Evolutionary conservation across 2,329 filamentous ascomycete genomes (phyloP), one percentile per base, ranked within the genome.

Genomic region (Colletotrichum musicola): DNA sequence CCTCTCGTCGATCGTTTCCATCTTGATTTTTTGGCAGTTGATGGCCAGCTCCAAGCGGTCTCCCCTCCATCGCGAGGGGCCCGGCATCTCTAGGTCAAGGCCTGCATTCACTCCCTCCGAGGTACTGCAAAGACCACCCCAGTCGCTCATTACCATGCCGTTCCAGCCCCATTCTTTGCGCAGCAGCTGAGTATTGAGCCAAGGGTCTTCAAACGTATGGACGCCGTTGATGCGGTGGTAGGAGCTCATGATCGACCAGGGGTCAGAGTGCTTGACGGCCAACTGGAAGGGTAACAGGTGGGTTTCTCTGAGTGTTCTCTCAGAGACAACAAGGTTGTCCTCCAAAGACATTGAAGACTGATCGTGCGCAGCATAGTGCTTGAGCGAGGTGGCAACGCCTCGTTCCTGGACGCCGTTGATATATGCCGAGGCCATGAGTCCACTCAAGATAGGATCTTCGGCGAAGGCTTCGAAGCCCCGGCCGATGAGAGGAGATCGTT

Each of bases 401-500:
- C 72, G 75, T 4, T 74, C 74, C 57, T 81, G 76, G 18, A 81
- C 76, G 14, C 77, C 80, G 57, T 75, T 77, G 18, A 82, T 77
- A 13, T 13, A 13, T 12, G 4, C 38, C 3, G 38, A 12, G 7
- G 38, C 38, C 12, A 16, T 16, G 2, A 13, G 10, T 16, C 38
- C 38, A 42, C 12, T 13, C 14, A 42, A 16, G 38, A 42, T 16
- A 42, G 38, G 93, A 72, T 95, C 93, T 77, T 96, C 93, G 0
- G 92, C 93, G 77, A 94, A 95, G 0, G 92, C 94, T 79, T 96
- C 93, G 73, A 95, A 96, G 71, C 94, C 94, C 64, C 93, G 86
- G 16, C 93, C 93, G n/a, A 93, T 93, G 0, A 96, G 84, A 0
- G 93, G 93, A 56, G 92, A 92, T n/a, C 93, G 38, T 16, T 42